Evolutionary conservation across 2,329 filamentous ascomycete genomes (phyloP).

Genomic region (Aspergillus ibericus): DNA sequence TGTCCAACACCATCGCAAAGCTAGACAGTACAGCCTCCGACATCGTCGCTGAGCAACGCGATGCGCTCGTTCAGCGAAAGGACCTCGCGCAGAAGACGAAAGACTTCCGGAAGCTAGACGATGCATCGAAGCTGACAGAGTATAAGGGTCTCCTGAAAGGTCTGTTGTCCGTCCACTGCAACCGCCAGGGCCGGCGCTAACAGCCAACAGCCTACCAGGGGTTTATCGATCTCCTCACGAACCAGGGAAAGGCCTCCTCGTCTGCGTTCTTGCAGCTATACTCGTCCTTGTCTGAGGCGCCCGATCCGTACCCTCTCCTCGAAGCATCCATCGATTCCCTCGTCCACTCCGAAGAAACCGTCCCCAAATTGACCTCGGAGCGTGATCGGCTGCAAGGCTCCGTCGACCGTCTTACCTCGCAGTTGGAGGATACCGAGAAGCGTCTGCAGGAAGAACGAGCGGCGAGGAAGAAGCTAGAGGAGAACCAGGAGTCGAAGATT

Average conservation of each 20-base stretch:
- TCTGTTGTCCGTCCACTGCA: constrained; percentile 35
- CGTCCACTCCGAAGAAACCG: constrained; percentile 84
- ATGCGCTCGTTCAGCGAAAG: constrained; percentile 93
- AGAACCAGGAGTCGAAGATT: constrained; percentile 72
- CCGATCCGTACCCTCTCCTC: constrained; percentile 92
- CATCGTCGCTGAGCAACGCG: constrained; percentile 87
- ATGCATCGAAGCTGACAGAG: constrained; percentile 80
- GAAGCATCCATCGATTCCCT: constrained; percentile 96
- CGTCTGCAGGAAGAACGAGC: constrained; percentile 76
- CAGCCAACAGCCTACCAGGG: constrained; percentile 76
- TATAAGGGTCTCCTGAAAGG: constrained; percentile 88
- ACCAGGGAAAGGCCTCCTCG: constrained; percentile 91
- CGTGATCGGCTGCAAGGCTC: constrained; percentile 83
- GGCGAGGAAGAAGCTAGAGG: constrained; percentile 72
- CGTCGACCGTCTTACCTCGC: constrained; percentile 70
- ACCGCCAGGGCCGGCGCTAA: constrained; percentile 9
- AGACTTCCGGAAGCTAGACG: constrained; percentile 91
- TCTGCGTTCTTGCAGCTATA: constrained; percentile 92
- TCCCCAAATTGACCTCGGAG: constrained; percentile 85
- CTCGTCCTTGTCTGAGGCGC: constrained; percentile 88
- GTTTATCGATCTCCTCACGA: constrained; percentile 94
- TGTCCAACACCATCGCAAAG: constrained; percentile 77
- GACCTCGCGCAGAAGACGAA: constrained; percentile 99
- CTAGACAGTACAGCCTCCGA: constrained; percentile 94
- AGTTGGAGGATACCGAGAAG: constrained; percentile 79